Conservation (phyloP, 2,329 filamentous ascomycete genomes). For the Exophiala phaeomuriformis region DNA sequence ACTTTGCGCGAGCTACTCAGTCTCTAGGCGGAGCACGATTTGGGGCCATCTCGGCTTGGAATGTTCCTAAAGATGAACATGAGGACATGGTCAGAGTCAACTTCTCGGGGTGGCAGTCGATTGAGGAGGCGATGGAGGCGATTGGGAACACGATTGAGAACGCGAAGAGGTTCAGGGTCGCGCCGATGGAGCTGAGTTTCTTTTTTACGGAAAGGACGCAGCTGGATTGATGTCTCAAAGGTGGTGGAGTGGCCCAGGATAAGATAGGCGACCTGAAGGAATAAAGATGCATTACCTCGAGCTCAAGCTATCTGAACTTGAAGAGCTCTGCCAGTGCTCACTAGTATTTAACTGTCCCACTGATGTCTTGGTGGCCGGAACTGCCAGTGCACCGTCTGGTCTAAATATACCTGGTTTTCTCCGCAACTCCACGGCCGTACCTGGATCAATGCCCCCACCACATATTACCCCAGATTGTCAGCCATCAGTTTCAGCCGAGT, state of each 20-base stretch:
- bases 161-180: slow-evolving; percentile 4
- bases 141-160: slow-evolving; percentile 12
- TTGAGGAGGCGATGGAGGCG: slow-evolving; percentile 11
- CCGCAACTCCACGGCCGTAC: too few species aligned
- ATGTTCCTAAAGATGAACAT: slow-evolving; percentile 15
- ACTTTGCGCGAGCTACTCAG: slow-evolving; percentile 10
- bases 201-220: slow-evolving; percentile 11
- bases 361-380: too few species aligned
- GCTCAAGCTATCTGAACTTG: not conserved
- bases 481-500: too few species aligned
- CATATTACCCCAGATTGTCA: too few species aligned
- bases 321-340: too few species aligned
- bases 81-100: slow-evolving; percentile 16
- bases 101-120: slow-evolving; percentile 16
- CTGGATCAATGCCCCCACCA: too few species aligned
- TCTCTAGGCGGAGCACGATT: slow-evolving; percentile 10
- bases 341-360: too few species aligned
- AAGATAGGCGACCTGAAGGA: too few species aligned
- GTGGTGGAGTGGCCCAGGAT: not conserved
- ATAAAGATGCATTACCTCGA: not conserved
- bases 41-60: slow-evolving; percentile 18
- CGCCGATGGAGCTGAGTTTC: slow-evolving; percentile 12
- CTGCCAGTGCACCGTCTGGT: too few species aligned
- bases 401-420: too few species aligned
- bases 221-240: slow-evolving; percentile 8